phyloP scores from a whole-genome alignment of 2,329 filamentous ascomycete species.

The Aspergillus neotritici region DNA sequence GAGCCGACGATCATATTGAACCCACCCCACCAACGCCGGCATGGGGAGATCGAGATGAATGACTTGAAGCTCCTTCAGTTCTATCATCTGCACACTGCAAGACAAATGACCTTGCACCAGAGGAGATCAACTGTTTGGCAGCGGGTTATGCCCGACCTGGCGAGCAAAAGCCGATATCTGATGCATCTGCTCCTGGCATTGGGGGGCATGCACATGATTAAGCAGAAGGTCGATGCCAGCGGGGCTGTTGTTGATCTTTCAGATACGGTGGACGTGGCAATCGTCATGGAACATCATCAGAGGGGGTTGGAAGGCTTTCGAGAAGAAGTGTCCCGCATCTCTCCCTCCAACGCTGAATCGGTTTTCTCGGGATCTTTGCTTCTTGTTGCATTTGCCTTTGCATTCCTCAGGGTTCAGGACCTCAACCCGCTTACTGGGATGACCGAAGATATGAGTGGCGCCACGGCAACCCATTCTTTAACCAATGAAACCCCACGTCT shows the following conservation, averaged over 20 bases:
- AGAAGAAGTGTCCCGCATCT: constrained; percentile 7
- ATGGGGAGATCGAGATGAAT: too few relatives aligned
- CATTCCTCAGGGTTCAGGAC: constrained; percentile 10
- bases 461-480: too few relatives aligned
- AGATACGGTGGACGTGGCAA: too few relatives aligned
- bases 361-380: constrained; percentile 16
- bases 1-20: too few relatives aligned
- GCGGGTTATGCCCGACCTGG: constrained; percentile 17
- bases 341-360: constrained; percentile 6
- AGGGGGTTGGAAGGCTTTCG: constrained; percentile 14
- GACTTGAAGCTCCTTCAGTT: constrained; percentile 16
- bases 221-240: too few relatives aligned
- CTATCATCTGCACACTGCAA: constrained; percentile 15
- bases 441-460: too few relatives aligned
- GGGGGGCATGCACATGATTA: constrained; percentile 18
- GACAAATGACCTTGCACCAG: constrained; percentile 9
- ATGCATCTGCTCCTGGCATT: constrained; percentile 24
- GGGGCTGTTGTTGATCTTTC: too few relatives aligned
- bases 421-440: too few relatives aligned
- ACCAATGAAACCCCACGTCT: too few relatives aligned
- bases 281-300: constrained; percentile 20
- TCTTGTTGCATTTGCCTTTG: constrained; percentile 17
- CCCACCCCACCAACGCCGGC: too few relatives aligned
- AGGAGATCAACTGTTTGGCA: constrained; percentile 12
- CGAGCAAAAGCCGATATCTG: constrained; percentile 12